Conservation (phyloP, 2,329 filamentous ascomycete genomes). For the Xylariaceae sp. region DNA sequence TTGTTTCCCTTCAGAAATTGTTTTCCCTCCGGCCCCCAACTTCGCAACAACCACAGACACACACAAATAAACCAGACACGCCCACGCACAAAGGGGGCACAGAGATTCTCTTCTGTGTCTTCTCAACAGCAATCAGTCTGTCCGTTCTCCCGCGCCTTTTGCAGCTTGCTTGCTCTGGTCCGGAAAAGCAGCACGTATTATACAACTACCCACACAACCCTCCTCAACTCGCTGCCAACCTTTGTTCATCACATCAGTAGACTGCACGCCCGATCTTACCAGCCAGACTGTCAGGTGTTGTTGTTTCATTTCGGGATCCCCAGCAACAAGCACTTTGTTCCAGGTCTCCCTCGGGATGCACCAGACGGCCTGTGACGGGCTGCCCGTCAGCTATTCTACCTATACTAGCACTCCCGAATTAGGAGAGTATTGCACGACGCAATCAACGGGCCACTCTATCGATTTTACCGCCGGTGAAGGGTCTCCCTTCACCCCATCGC, state of each 20-base stretch:
- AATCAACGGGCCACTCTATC: slow-evolving; percentile 30
- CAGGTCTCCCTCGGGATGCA: slow-evolving; percentile 34
- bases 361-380: slow-evolving; percentile 30
- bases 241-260: no score
- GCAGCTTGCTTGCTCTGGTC: slow-evolving; percentile 3
- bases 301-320: slow-evolving; percentile 13
- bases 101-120: no score
- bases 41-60: no score
- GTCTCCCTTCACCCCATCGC: slow-evolving; percentile 29
- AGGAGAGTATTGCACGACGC: slow-evolving; percentile 33
- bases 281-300: neutral
- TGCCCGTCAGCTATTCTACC: slow-evolving; percentile 33
- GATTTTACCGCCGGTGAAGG: slow-evolving; percentile 21
- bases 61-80: no score
- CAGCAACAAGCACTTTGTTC: slow-evolving; percentile 1
- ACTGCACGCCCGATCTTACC: no score
- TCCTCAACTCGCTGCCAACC: neutral
- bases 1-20: no score
- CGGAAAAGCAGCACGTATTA: neutral
- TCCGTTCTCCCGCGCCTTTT: slow-evolving; percentile 1
- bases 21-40: no score
- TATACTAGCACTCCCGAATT: slow-evolving; percentile 23
- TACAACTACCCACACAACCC: neutral
- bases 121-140: neutral
- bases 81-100: no score